Evolutionary conservation across 495 filamentous ascomycete species (phyloP), one percentile per base, ranked within the genome.

Genomic region (Penicillium nucicola): DNA sequence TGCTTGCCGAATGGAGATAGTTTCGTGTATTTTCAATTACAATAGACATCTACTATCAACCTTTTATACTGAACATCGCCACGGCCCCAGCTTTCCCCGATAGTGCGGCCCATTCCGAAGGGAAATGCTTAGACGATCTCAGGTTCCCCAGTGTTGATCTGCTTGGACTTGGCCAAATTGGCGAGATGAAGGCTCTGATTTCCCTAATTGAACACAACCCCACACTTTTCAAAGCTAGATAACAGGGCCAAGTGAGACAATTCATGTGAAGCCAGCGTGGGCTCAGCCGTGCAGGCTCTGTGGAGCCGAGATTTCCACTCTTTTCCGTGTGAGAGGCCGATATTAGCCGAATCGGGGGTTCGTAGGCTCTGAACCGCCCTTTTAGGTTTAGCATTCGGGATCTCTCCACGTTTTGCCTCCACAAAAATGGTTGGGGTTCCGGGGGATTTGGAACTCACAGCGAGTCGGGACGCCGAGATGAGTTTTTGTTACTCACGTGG

Each of bases 381-480:
- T 45, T 49, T 5, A 1, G 34, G 55, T 2, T 45, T 64, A 64
- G 54, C 22, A 23, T 2, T 19, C 14, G 34, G 34, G 23, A 9
- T 48, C 20, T 18, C 57, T 53, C 58, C 58, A 47, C 52, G 45
- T 37, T 56, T 61, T 55, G 50, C 52, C 57, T 40, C 45, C 45
- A 48, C 45, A 48, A 31, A 31, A 38, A 30, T 40, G 15, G 40
- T 40, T 32, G 25, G 45, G 36, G 45, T 40, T 48, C 45, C 45
- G 35, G 45, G 45, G 45, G 4, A 19, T 13, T 14, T 44, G 22
- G n/a, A n/a, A n/a, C 22, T 47, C 2, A 9, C 23, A 48, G 31
- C 31, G 45, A 55, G 36, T 63, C 60, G 60, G 60, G 49, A 59
- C 50, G 32, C 60, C 60, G 57, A 61, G 51, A 55, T 56, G 44